Percentiles rank a stretch among this genome's conserved stretches.
Evolutionary conservation across 2,329 filamentous ascomycete genomes (phyloP).

Genomic region (Stagonosporopsis chrysanthemi): DNA sequence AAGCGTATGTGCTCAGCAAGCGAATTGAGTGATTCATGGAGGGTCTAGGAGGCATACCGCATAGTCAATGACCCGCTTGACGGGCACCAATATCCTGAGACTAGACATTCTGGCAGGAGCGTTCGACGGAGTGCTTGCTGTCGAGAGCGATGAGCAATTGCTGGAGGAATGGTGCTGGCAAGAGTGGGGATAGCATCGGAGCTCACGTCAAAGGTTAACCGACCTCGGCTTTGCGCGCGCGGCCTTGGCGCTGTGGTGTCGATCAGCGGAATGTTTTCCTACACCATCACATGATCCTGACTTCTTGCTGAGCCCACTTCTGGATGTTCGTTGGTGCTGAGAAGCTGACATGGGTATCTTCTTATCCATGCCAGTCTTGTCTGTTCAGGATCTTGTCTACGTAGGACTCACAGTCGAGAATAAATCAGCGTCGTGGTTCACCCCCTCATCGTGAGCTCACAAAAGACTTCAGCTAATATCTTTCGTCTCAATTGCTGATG

Average conservation of each 20-base stretch:
- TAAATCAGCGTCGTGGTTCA: too few species aligned
- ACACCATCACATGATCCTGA: not conserved
- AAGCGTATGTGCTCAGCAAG: not conserved
- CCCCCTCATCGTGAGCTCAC: too few species aligned
- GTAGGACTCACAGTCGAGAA: too few species aligned
- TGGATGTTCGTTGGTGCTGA: too few species aligned
- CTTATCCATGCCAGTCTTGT: too few species aligned
- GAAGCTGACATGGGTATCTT: too few species aligned
- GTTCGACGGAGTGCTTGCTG: slow-evolving; percentile 1
- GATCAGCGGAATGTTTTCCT: not conserved
- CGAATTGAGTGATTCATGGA: not conserved
- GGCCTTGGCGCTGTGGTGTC: slow-evolving; percentile 21
- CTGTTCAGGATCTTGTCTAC: too few species aligned
- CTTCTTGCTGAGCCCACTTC: not conserved
- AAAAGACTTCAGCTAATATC: too few species aligned
- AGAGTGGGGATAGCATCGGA: slow-evolving; percentile 33
- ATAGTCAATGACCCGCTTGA: slow-evolving; percentile 67
- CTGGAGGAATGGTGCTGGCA: slow-evolving; percentile 12
- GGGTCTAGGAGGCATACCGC: slow-evolving; percentile 51
- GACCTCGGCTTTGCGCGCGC: slow-evolving; percentile 26
- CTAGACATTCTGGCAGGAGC: slow-evolving; percentile 51
- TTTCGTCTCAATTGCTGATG: too few species aligned
- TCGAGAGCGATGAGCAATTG: slow-evolving; percentile 18
- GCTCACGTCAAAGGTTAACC: slow-evolving; percentile 25
- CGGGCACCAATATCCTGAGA: slow-evolving; percentile 62